Percentiles rank a stretch among this genome's conserved stretches.
Evolutionary conservation across 768 basidiomycete species (phyloP).

Genomic region (Collybia sordida): DNA sequence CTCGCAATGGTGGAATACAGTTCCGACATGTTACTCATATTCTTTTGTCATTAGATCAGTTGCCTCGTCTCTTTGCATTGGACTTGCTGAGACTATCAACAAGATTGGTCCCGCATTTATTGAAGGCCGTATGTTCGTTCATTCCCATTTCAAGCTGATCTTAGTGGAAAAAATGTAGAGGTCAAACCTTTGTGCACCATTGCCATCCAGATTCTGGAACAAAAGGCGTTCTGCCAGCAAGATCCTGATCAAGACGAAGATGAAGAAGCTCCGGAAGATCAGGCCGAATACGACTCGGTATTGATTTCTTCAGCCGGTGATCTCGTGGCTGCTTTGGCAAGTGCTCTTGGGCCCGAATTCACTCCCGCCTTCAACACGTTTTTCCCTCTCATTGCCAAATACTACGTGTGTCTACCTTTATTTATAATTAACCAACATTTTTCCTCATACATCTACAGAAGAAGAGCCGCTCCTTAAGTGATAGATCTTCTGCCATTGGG

Average conservation of each 20-base stretch:
- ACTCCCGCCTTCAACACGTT: constrained; percentile 79
- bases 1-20: constrained; percentile 6
- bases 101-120: constrained; percentile 88
- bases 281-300: constrained; percentile 95
- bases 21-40: constrained; percentile 15
- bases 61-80: constrained; percentile 82
- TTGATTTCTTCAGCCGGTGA: constrained; percentile 93
- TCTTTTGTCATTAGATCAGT: constrained; percentile 61
- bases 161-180: constrained; percentile 38
- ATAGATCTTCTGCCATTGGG: constrained; percentile 91
- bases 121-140: constrained; percentile 60
- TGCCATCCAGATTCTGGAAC: constrained; percentile 83
- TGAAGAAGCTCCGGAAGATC: constrained; percentile 83
- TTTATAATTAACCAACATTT: background rate
- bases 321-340: constrained; percentile 86
- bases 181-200: constrained; percentile 79
- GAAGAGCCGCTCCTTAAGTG: constrained; percentile 83
- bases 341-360: constrained; percentile 84
- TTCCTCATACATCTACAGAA: constrained; percentile 47
- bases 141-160: background rate
- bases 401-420: constrained; percentile 64
- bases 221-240: constrained; percentile 95
- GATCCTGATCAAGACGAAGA: constrained; percentile 91
- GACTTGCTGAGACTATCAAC: constrained; percentile 89
- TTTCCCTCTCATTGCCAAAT: constrained; percentile 87